Evolutionary conservation across 2,329 filamentous ascomycete genomes (phyloP).

Genomic region (Fusarium pininemorale): DNA sequence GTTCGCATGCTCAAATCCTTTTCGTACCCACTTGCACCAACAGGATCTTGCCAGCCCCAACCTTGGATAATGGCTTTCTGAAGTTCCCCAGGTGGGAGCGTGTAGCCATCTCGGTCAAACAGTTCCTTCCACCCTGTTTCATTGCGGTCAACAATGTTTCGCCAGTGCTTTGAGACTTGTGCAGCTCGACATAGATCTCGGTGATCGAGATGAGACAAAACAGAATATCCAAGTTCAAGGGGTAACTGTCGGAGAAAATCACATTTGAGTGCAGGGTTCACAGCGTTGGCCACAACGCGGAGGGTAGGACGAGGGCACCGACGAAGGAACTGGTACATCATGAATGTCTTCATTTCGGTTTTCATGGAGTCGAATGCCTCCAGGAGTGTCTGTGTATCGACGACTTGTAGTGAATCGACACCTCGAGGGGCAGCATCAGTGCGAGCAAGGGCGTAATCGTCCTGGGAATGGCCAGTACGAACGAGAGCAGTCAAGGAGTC

Average conservation of each 20-base stretch:
- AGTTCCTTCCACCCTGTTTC: slow-evolving; percentile 96
- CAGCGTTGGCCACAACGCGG: slow-evolving; percentile 86
- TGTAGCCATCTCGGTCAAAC: slow-evolving; percentile 84
- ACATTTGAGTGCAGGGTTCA: slow-evolving; percentile 93
- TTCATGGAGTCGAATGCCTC: slow-evolving; percentile 93
- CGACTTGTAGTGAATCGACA: slow-evolving; percentile 53
- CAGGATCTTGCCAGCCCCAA: slow-evolving; percentile 97
- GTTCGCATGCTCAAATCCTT: slow-evolving; percentile 75
- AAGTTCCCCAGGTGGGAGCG: slow-evolving; percentile 81
- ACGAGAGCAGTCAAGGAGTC: slow-evolving; percentile 43
- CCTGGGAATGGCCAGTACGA: slow-evolving; percentile 33
- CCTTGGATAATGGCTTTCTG: slow-evolving; percentile 87
- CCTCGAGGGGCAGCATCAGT: slow-evolving; percentile 18
- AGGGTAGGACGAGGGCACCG: slow-evolving; percentile 88
- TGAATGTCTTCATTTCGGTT: slow-evolving; percentile 89
- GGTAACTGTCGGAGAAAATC: slow-evolving; percentile 90
- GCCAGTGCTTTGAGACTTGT: slow-evolving; percentile 94
- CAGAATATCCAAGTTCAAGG: slow-evolving; percentile 84
- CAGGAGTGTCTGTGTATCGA: slow-evolving; percentile 87
- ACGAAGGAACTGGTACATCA: slow-evolving; percentile 95
- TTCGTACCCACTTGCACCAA: slow-evolving; percentile 78
- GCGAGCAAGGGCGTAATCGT: slow-evolving; percentile 41
- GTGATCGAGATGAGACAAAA: slow-evolving; percentile 86
- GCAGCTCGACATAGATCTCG: slow-evolving; percentile 89
- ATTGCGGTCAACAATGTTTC: slow-evolving; percentile 88